Base-by-base conservation (phyloP, 176 grass and related monocot genomes). In the Raddia guianensis region DNA sequence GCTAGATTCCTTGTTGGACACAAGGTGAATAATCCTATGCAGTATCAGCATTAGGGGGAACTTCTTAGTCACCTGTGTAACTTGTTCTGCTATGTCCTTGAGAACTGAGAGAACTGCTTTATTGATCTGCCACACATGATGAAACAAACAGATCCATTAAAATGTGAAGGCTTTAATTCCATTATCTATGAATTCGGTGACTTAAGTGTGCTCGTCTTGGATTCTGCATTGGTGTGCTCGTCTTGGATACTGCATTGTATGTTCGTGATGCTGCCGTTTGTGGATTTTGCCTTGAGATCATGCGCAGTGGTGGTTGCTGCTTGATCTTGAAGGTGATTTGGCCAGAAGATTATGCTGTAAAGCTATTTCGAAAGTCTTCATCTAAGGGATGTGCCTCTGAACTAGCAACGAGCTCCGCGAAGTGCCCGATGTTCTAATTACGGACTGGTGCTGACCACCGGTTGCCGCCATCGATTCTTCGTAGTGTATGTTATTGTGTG, bases 11-110 rank as follows among this genome's bases (percentile, higher is more conserved):
- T 53, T 70, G 76, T 50, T 66, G 42, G 18, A 18, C 51, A 49
- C 76, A 53, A 83, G 49, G 37, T 42, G 57, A 57, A 45, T 80
- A 53, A 15, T 72, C 18, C 44, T 52, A 15, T 72, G 66, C 21
- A 21, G 65, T 71, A 56, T 70, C 49, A 77, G 73, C 79, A 40
- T 40, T 9, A 42, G n/a, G 70, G 55, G 12, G 33, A 44, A 3
- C 33, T 37, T 3, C 18, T 5, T n/a, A 49, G 51, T 21, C 55
- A 62, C 37, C 34, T 37, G 8, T 60, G 66, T 42, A 49, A 50
- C 21, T 67, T 49, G 51, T 58, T 82, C 32, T 57, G 18, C 7
- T 54, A 8, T 44, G 75, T 32, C 18, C 20, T 27, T 18, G 61
- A 66, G 45, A 48, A 19, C 6, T 5, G 42, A 75, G 56, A 14